Base-by-base conservation (phyloP, 352 stramenopile genomes). In the Discostella stelligera region DNA sequence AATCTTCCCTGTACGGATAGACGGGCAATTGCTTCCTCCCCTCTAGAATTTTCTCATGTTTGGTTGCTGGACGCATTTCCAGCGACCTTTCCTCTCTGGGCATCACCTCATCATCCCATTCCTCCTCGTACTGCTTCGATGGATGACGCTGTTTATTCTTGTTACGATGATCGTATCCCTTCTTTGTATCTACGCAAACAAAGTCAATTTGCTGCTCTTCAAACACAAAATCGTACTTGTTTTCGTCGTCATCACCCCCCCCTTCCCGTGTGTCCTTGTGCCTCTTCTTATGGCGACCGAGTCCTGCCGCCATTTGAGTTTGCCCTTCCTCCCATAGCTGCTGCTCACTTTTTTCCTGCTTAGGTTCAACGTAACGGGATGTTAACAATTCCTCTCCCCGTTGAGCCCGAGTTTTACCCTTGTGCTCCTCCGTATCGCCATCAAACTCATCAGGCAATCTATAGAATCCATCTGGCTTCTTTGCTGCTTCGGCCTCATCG, bases 171-270 rank as follows among this genome's bases (percentile, higher is more conserved):
- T 93, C 89, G 66, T 94, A 91, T 23, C 83, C 89, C 49, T 88
- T 84, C 16, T 75, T 88, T 5, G 86, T 91, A 79, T 91, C 82
- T 56, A 87, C 81, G 58, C 87, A 87, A 44, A 99, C 98, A 79
- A 99, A 99, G 77, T 99, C 97, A 78, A 99, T 98, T 49, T 82
- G 76, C 77, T 98, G 90, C 84, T 99, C 96, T 69, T 99, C 97
- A 80, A 99, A 98, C 3, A 99, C 93, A 50, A 98, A 95, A 54
- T 98, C 97, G 59, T 98, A 98, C 72, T 98, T 91, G 21, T 97
- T 90, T 21, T 94, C 94, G 13, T 89, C 80, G 4, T 82, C 67
- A 0, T 60, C 72, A 11, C 61, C 73, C 27, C 27, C 59, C 3
- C 14, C 61, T 58, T n/a, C 37, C 6, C 37, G 18, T 46, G 84